Evolutionary conservation across 1,139 yeast genomes (phyloP).

Genomic region (Pichia sp.): DNA sequence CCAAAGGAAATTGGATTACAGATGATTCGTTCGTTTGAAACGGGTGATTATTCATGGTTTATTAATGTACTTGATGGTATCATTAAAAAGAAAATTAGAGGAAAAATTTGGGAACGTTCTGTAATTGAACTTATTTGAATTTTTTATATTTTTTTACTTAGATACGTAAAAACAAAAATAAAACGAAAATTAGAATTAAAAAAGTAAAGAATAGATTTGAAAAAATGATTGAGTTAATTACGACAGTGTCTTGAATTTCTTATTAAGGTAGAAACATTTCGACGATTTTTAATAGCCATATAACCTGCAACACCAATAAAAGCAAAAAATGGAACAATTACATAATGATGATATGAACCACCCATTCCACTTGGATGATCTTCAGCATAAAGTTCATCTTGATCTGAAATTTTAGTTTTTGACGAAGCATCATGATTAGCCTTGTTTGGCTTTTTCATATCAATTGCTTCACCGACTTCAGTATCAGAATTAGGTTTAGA

Average conservation of each 20-base stretch:
- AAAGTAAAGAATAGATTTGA: neutral
- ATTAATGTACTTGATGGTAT: slow-evolving; percentile 1
- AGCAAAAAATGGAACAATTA: slow-evolving; percentile 18
- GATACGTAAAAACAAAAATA: neutral
- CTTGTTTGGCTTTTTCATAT: neutral
- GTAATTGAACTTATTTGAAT: neutral
- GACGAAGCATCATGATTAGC: neutral
- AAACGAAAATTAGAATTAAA: neutral
- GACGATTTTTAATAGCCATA: slow-evolving; percentile 19
- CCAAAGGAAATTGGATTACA: slow-evolving; percentile 1
- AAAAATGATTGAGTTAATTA: slow-evolving; percentile 6
- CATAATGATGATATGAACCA: slow-evolving; percentile 11
- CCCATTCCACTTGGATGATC: slow-evolving; percentile 12
- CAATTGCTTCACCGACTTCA: neutral
- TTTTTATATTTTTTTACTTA: slow-evolving; percentile 1
- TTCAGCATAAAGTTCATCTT: slow-evolving; percentile 8
- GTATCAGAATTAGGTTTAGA: too few relatives aligned
- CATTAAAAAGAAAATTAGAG: slow-evolving; percentile 4
- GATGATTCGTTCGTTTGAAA: neutral
- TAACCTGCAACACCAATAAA: slow-evolving; percentile 15
- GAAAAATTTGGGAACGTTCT: slow-evolving; percentile 9
- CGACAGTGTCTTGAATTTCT: slow-evolving; percentile 29
- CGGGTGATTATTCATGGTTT: slow-evolving; percentile 6
- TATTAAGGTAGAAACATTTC: slow-evolving; percentile 18
- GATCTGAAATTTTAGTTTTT: neutral